A percentile compares a stretch with the other conserved stretches of the same genome.
These are phyloP conservation scores for Metarhizium humberi DNA, from an alignment of 2,329 filamentous ascomycete species.

Conservation along the genomic window DNA sequence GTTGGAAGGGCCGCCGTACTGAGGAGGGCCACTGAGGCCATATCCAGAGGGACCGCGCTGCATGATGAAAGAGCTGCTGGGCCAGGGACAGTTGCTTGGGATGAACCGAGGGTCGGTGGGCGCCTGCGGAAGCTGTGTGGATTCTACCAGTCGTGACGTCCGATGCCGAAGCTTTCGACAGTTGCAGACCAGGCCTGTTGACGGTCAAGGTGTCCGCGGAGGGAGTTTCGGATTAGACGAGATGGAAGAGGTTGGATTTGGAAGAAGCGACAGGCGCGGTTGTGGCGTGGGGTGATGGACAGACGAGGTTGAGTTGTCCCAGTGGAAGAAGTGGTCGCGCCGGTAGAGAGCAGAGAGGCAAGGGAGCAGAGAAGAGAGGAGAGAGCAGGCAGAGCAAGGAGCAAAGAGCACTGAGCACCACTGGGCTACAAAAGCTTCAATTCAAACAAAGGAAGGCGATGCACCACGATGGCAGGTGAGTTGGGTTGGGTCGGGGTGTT, in stretches of 20 bases:
- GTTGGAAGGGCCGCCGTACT: slow-evolving; percentile 53
- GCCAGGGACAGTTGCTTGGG: background rate
- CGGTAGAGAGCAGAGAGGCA: background rate
- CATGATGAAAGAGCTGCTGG: slow-evolving; percentile 21
- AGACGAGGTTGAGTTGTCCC: no score
- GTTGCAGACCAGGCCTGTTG: background rate
- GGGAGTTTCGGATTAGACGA: background rate
- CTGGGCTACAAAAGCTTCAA: background rate
- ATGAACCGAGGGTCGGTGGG: slow-evolving; percentile 1
- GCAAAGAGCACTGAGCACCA: background rate
- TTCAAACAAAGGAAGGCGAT: background rate
- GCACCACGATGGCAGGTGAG: background rate
- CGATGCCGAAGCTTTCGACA: background rate
- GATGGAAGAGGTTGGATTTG: background rate
- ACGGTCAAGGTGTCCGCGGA: background rate
- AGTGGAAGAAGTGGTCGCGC: background rate
- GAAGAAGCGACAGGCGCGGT: slow-evolving; percentile 4
- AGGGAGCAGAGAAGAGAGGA: background rate
- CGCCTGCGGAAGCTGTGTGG: background rate
- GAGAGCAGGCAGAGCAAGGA: background rate
- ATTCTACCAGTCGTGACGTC: background rate
- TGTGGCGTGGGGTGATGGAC: background rate
- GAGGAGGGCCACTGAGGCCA: slow-evolving; percentile 63
- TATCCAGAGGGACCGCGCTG: slow-evolving; percentile 66
- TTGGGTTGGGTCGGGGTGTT: background rate